phyloP scores from a whole-genome alignment of 495 filamentous ascomycete species.

The Monascus purpureus region DNA sequence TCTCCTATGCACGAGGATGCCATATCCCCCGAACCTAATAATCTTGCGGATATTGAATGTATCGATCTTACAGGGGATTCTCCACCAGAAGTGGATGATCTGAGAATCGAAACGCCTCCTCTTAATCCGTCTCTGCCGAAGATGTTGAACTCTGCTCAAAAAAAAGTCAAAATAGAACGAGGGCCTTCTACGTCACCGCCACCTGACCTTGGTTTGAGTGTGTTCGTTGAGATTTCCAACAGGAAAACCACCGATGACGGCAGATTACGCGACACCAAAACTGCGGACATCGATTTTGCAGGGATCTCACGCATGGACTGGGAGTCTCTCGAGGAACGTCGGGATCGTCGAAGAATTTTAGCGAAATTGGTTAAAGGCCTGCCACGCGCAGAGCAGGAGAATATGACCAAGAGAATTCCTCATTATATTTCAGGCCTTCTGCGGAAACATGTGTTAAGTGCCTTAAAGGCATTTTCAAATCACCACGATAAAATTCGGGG shows the following conservation, averaged over 20 bases:
- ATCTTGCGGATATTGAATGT: too few species aligned
- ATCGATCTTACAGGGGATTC: constrained; percentile 21
- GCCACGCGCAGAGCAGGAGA: constrained; percentile 5
- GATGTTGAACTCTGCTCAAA: constrained; percentile 1
- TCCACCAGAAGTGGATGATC: constrained; percentile 8
- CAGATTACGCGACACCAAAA: neutral
- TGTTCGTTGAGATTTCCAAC: constrained; percentile 1
- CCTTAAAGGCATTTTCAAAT: constrained; percentile 5
- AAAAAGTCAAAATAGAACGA: constrained; percentile 1
- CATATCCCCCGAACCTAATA: too few species aligned
- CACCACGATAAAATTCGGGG: constrained; percentile 2
- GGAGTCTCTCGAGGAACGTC: constrained; percentile 11
- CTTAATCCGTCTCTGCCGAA: constrained; percentile 11
- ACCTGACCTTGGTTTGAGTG: constrained; percentile 3
- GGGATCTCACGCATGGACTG: constrained; percentile 9
- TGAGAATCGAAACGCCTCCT: constrained; percentile 14
- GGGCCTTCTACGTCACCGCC: constrained; percentile 6
- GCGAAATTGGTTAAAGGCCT: constrained; percentile 11
- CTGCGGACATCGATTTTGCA: constrained; percentile 5
- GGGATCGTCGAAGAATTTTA: constrained; percentile 20
- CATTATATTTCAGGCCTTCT: constrained; percentile 3
- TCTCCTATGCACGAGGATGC: too few species aligned
- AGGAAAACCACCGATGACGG: neutral
- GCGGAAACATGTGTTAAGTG: constrained; percentile 1
- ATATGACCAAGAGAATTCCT: constrained; percentile 4